A percentile compares a stretch with the other conserved stretches of the same genome.
phyloP scores from a whole-genome alignment of 768 basidiomycete genomes.

The Leucocoprinus leucothites region DNA sequence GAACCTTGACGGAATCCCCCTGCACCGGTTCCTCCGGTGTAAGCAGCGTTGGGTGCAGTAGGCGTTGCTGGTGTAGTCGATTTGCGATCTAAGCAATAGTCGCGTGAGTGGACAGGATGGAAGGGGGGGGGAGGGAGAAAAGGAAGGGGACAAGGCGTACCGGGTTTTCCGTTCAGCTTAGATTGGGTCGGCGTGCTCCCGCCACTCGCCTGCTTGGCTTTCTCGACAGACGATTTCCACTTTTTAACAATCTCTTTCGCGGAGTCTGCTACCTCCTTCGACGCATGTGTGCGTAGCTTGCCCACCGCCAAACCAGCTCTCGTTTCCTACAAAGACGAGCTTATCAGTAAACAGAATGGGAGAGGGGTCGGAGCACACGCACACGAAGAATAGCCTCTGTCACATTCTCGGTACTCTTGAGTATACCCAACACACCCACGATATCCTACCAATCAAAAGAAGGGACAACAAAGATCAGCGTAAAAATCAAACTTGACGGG shows the following conservation, averaged over 20 bases:
- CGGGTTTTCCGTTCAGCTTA: slow-evolving; percentile 29
- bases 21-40: slow-evolving; percentile 42
- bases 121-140: too few relatives aligned
- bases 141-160: slow-evolving; percentile 5
- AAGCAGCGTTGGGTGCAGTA: slow-evolving; percentile 25
- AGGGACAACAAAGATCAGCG: slow-evolving; percentile 15
- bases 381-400: slow-evolving; percentile 76
- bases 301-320: slow-evolving; percentile 91
- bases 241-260: slow-evolving; percentile 91
- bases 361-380: slow-evolving; percentile 35
- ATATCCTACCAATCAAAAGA: slow-evolving; percentile 48
- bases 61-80: slow-evolving; percentile 37
- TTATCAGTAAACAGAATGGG: slow-evolving; percentile 13
- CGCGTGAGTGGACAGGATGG: neutral
- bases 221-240: slow-evolving; percentile 89
- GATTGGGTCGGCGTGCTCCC: neutral
- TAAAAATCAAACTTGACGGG: slow-evolving; percentile 33
- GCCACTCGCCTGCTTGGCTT: slow-evolving; percentile 29
- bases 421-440: slow-evolving; percentile 50
- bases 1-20: neutral
- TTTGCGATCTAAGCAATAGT: slow-evolving; percentile 21
- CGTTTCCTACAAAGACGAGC: slow-evolving; percentile 62
- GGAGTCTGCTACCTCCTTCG: slow-evolving; percentile 72
- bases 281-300: slow-evolving; percentile 73
- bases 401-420: slow-evolving; percentile 67